Base-by-base conservation (phyloP, 352 stramenopile genomes). In the Globisporangium lucens region DNA sequence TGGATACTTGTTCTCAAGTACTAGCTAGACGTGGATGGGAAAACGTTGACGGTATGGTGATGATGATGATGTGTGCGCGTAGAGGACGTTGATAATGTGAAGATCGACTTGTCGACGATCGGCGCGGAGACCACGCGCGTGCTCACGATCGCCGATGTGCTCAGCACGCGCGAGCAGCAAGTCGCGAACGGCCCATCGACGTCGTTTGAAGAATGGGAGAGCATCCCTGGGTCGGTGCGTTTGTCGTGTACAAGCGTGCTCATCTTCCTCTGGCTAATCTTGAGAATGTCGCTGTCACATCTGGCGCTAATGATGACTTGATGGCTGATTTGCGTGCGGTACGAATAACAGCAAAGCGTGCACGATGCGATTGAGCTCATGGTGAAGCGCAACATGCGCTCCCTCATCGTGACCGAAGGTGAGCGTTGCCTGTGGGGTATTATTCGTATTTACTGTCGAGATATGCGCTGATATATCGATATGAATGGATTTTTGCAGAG, bases 321-420 rank as follows among this genome's bases (percentile, higher is more conserved):
- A 3, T 24, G 38, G 4, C 8, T 52, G 36, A 67, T 15, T 59
- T 24, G 24, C 24, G 20, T 41, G n/a, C 27, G 15, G 15, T 41
- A 17, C 15, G 7, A 12, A 8, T 56, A 13, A 57, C 78, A 94
- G 86, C 77, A 89, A 65, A 88, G 82, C 55, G 81, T 94, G 55
- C 83, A 93, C n/a, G 82, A 89, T 56, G 87, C 84, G 0, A 78
- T 93, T 24, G 65, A 82, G 56, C 75, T 90, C 49, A 94, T 94
- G 87, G 85, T 90, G 51, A 78, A 91, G 74, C 80, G 75, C 68
- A 89, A 89, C 68, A 89, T 93, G 56, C 84, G 87, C 20, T 93
- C 85, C 36, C 77, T 94, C 17, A 92, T 93, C 62, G 85, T 93
- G 43, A 94, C 83, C 2, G 82, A 93, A 77, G 77, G 77, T 47